Conservation (phyloP, 2,329 filamentous ascomycete genomes). For the Anisogramma anomala region DNA sequence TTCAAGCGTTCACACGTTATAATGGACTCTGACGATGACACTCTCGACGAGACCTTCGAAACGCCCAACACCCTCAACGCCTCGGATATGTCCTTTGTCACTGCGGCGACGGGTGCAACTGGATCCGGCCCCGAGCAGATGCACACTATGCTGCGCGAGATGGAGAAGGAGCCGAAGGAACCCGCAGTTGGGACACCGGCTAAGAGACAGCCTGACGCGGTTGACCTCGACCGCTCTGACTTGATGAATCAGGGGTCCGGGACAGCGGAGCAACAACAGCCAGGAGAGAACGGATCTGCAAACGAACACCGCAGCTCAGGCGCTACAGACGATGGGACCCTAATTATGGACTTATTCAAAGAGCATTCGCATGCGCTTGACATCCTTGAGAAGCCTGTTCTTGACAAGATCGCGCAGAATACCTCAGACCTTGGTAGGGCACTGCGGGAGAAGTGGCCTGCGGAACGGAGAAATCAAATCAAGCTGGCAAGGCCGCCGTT, state of each 20-base stretch:
- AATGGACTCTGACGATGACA: slow-evolving; percentile 33
- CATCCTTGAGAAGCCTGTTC: slow-evolving; percentile 27
- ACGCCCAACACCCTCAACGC: slow-evolving; percentile 29
- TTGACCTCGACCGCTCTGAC: not conserved
- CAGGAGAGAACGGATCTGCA: slow-evolving; percentile 12
- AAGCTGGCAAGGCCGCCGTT: slow-evolving; percentile 39
- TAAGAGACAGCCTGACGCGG: not conserved
- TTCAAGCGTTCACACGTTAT: slow-evolving; percentile 27
- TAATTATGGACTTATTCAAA: slow-evolving; percentile 27
- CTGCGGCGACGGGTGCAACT: slow-evolving; percentile 11
- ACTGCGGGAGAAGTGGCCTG: slow-evolving; percentile 34
- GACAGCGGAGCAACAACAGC: not conserved
- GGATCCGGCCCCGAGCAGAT: slow-evolving; percentile 1
- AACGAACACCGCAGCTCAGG: slow-evolving; percentile 19
- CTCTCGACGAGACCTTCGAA: slow-evolving; percentile 38
- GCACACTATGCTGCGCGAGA: not conserved
- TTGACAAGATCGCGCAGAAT: slow-evolving; percentile 34
- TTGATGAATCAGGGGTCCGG: slow-evolving; percentile 1
- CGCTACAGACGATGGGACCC: slow-evolving; percentile 19
- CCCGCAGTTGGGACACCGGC: not conserved
- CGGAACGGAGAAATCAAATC: slow-evolving; percentile 34
- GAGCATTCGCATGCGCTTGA: slow-evolving; percentile 24
- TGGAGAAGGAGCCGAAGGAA: not conserved
- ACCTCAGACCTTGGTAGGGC: slow-evolving; percentile 35
- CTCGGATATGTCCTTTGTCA: slow-evolving; percentile 17